Conservation (phyloP, 192 early-diverging fungal species). For the Coemansia sp. region DNA sequence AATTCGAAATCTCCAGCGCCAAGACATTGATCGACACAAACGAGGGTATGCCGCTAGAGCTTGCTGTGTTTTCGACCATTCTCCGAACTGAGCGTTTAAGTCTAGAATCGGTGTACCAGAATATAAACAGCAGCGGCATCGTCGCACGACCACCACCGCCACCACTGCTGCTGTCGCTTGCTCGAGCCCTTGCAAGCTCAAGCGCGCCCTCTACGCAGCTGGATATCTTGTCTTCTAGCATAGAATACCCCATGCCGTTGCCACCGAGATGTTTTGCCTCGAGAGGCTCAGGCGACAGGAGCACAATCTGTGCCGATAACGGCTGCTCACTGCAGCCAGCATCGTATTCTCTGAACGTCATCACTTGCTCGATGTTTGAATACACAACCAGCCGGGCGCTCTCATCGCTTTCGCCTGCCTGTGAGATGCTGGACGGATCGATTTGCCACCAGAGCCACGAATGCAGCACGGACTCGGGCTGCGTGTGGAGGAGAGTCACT, state of each 20-base stretch:
- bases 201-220: constrained; percentile 10
- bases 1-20: constrained; percentile 24
- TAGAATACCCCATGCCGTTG: not conserved
- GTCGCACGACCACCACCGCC: no score
- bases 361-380: not conserved
- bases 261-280: not conserved
- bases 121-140: constrained; percentile 31
- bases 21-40: constrained; percentile 10
- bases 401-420: not conserved
- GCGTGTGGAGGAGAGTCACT: constrained; percentile 19
- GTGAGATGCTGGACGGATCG: constrained; percentile 23
- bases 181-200: constrained; percentile 1
- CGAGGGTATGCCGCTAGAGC: constrained; percentile 13
- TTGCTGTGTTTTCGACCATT: constrained; percentile 12
- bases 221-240: constrained; percentile 3
- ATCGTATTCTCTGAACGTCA: constrained; percentile 21
- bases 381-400: constrained; percentile 6
- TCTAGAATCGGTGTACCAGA: constrained; percentile 28
- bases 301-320: constrained; percentile 16
- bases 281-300: constrained; percentile 26
- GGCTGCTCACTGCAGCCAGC: not conserved
- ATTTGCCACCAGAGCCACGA: constrained; percentile 55
- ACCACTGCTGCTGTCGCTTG: not conserved
- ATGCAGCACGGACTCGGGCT: constrained; percentile 21
- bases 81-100: constrained; percentile 14